Percentiles rank a stretch among this genome's conserved stretches.
phyloP scores from a whole-genome alignment of 1,284 basidiomycete genomes.

The Boletus sp. region DNA sequence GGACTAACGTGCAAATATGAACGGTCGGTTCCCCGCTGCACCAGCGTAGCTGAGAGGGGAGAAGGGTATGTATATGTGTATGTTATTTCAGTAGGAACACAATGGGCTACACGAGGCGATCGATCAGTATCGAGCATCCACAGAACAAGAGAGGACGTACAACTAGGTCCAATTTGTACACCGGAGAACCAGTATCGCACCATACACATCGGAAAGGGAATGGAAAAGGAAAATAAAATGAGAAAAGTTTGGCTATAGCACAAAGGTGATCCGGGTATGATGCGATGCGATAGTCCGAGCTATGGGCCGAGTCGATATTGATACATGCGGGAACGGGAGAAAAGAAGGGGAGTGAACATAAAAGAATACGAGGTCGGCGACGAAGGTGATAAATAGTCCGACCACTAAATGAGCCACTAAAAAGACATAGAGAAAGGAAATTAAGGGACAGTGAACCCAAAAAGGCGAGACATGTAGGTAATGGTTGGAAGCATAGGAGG shows the following conservation, averaged over 20 bases:
- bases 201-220: constrained; percentile 27
- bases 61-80: constrained; percentile 29
- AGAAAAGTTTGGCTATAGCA: constrained; percentile 23
- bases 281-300: constrained; percentile 35
- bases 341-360: background rate
- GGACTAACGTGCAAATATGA: constrained; percentile 25
- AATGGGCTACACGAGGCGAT: constrained; percentile 19
- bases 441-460: constrained; percentile 24
- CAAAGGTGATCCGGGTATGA: constrained; percentile 30
- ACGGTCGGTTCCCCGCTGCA: constrained; percentile 22
- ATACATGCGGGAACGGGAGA: constrained; percentile 24
- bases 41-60: constrained; percentile 9
- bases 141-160: constrained; percentile 14
- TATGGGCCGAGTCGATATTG: constrained; percentile 34
- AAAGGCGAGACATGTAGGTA: constrained; percentile 22
- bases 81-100: constrained; percentile 26
- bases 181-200: constrained; percentile 33
- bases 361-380: constrained; percentile 1
- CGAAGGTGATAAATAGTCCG: constrained; percentile 18
- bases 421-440: constrained; percentile 23
- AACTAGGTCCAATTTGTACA: constrained; percentile 28
- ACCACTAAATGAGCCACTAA: constrained; percentile 23
- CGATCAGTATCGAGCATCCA: constrained; percentile 11
- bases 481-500: constrained; percentile 20
- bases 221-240: background rate